Evolutionary conservation across 306 rosid genomes (phyloP).

Genomic region (Begonia loranthoides): DNA sequence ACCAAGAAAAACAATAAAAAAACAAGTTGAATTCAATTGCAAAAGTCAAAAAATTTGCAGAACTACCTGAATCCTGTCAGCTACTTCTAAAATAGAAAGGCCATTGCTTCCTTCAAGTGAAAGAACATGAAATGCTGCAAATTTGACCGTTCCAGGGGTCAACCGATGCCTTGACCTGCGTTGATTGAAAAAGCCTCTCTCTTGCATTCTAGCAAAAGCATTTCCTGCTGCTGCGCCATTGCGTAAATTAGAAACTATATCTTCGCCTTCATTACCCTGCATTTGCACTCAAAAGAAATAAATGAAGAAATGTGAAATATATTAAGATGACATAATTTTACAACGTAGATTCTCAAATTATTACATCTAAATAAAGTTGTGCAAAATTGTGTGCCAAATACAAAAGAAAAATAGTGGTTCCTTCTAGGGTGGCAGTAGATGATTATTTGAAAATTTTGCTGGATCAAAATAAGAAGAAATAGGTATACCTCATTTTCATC

Average conservation of each 20-base stretch:
- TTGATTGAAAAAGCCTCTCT: conserved; percentile 42
- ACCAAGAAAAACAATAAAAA: conserved; percentile 7
- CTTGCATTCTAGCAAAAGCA: conserved; percentile 64
- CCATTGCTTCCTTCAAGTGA: conserved; percentile 71
- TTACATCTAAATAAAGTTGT: too few species aligned
- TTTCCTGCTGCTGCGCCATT: conserved; percentile 63
- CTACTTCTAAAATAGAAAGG: conserved; percentile 59
- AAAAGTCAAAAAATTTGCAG: conserved; percentile 1
- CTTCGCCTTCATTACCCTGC: conserved; percentile 50
- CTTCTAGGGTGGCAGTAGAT: too few species aligned
- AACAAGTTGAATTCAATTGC: conserved; percentile 2
- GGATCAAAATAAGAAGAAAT: too few species aligned
- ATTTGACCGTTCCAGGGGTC: conserved; percentile 82
- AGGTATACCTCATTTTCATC: conserved; percentile 36
- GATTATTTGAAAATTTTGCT: too few species aligned
- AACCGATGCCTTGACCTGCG: conserved; percentile 55
- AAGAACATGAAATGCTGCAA: conserved; percentile 82
- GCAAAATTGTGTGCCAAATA: too few species aligned
- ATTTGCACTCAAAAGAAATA: conserved; percentile 13
- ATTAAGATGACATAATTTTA: too few species aligned
- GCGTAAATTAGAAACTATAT: conserved; percentile 45
- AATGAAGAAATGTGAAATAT: neutral
- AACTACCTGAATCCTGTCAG: conserved; percentile 70
- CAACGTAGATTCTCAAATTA: too few species aligned
- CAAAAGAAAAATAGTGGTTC: too few species aligned